Percentiles rank a stretch among this genome's conserved stretches.
Conservation (phyloP, 1,139 yeast genomes). For the Kazachstania sp. region DNA sequence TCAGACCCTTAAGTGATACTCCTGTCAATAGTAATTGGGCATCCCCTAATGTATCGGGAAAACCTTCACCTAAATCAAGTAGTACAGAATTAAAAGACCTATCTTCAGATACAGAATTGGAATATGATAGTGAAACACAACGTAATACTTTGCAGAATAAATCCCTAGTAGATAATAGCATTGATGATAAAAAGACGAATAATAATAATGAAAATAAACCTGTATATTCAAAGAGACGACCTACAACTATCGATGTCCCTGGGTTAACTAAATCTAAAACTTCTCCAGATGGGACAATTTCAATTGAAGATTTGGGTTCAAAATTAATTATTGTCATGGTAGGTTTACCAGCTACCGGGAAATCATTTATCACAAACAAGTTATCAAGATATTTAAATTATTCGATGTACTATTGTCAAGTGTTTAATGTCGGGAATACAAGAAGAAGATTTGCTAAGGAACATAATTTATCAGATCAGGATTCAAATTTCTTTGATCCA, state of each 20-base stretch:
- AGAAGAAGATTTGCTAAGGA: constrained; percentile 58
- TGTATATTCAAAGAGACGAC: constrained; percentile 34
- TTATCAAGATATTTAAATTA: constrained; percentile 81
- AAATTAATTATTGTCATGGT: constrained; percentile 91
- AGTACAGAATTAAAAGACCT: constrained; percentile 9
- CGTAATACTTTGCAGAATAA: background rate
- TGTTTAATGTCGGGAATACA: constrained; percentile 91
- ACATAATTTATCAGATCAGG: constrained; percentile 37
- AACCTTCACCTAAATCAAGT: constrained; percentile 27
- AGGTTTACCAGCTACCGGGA: constrained; percentile 89
- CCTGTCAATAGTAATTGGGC: constrained; percentile 48
- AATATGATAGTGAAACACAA: constrained; percentile 1
- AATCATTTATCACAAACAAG: constrained; percentile 85
- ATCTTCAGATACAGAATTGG: background rate
- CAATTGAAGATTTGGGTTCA: constrained; percentile 62
- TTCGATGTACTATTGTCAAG: constrained; percentile 83
- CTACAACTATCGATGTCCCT: constrained; percentile 84
- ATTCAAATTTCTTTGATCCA: constrained; percentile 83
- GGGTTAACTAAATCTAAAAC: constrained; percentile 81
- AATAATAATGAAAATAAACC: constrained; percentile 6
- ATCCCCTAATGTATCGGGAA: constrained; percentile 39
- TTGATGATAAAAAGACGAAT: background rate
- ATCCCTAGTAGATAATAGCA: background rate
- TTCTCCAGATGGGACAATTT: constrained; percentile 76
- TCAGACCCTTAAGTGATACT: constrained; percentile 63